phyloP scores from a whole-genome alignment of 306 rosid species.

The Prunus armeniaca region DNA sequence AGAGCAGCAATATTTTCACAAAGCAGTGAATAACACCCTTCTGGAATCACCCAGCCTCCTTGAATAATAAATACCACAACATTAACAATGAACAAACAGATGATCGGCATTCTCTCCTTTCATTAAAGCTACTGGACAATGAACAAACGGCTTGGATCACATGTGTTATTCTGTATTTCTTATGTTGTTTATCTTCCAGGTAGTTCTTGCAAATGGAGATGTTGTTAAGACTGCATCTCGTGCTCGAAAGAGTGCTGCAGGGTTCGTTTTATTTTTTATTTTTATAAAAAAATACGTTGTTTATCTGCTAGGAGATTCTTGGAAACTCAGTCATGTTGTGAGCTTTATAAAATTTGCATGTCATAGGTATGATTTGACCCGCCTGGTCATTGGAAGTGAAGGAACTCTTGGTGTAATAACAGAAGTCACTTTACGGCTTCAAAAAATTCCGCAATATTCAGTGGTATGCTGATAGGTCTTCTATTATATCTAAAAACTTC shows the following conservation, averaged over 20 bases:
- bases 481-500: background rate
- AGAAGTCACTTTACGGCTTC: slow-evolving; percentile 87
- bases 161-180: slow-evolving; percentile 25
- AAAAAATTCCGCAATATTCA: slow-evolving; percentile 79
- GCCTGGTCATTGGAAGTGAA: slow-evolving; percentile 96
- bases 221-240: slow-evolving; percentile 92
- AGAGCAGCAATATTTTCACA: too few species aligned
- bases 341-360: slow-evolving; percentile 4
- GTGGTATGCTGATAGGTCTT: slow-evolving; percentile 48
- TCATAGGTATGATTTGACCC: slow-evolving; percentile 88
- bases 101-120: too few species aligned
- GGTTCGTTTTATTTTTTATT: slow-evolving; percentile 41
- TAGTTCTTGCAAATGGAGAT: slow-evolving; percentile 90
- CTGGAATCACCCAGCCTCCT: too few species aligned
- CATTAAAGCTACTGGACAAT: too few species aligned
- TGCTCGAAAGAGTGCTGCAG: slow-evolving; percentile 96
- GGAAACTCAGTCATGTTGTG: slow-evolving; percentile 2
- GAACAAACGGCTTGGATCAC: background rate
- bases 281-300: background rate
- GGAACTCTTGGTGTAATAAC: slow-evolving; percentile 93
- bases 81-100: too few species aligned
- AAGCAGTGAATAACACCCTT: too few species aligned
- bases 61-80: too few species aligned
- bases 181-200: slow-evolving; percentile 48
- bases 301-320: background rate